Conservation (phyloP, 1,284 basidiomycete species). For the Schizophyllum commune region DNA sequence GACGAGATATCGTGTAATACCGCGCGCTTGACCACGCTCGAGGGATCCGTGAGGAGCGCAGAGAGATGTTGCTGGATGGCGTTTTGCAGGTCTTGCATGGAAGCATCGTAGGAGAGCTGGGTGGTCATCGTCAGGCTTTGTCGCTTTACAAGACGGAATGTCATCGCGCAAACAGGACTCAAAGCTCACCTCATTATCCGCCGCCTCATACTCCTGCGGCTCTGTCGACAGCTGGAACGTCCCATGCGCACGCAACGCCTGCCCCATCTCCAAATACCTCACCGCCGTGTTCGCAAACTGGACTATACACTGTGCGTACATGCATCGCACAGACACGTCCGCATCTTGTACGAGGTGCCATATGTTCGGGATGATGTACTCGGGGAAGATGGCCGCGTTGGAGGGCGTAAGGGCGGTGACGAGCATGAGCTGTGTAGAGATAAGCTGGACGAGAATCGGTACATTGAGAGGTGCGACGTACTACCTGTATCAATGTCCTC, state of each 20-base stretch:
- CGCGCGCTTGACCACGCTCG: constrained; percentile 70
- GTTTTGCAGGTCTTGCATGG: constrained; percentile 78
- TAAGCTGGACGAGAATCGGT: constrained; percentile 1
- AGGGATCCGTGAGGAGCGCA: constrained; percentile 67
- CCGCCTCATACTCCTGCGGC: constrained; percentile 66
- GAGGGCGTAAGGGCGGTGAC: constrained; percentile 87
- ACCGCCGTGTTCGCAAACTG: constrained; percentile 79
- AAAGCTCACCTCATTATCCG: constrained; percentile 59
- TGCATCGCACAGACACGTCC: constrained; percentile 84
- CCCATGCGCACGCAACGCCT: constrained; percentile 81
- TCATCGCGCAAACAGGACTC: too few species aligned
- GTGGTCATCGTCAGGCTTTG: too few species aligned
- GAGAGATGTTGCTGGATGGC: constrained; percentile 87
- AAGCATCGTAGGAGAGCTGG: constrained; percentile 83
- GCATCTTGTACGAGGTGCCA: constrained; percentile 75
- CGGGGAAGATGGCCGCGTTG: constrained; percentile 82
- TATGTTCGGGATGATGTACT: constrained; percentile 93
- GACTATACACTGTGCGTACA: constrained; percentile 84
- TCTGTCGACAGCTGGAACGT: constrained; percentile 60
- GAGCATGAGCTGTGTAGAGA: constrained; percentile 58
- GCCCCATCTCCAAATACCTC: constrained; percentile 86
- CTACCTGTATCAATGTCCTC: constrained; percentile 78
- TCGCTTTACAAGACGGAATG: too few species aligned
- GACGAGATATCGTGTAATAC: constrained; percentile 77
- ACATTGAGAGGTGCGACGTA: constrained; percentile 31